Percentiles rank a stretch among this genome's conserved stretches.
Evolutionary conservation across 139 green algal genomes (phyloP).

Genomic region (Chlorella sp.): DNA sequence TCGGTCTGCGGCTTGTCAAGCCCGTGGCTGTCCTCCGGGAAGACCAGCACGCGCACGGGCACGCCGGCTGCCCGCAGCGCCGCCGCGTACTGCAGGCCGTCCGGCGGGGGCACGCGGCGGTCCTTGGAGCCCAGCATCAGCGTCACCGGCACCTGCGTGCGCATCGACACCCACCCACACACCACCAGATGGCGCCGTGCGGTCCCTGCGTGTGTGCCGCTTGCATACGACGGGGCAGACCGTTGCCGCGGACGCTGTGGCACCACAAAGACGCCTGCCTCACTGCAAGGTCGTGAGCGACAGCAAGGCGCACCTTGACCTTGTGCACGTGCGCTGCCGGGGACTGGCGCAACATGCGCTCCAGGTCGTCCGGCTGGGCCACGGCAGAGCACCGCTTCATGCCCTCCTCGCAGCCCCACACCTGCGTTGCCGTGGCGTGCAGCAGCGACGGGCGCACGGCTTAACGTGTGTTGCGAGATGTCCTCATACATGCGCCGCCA

Average conservation of each 20-base stretch:
- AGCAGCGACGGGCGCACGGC: no score
- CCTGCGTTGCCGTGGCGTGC: slow-evolving; percentile 5
- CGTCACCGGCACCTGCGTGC: slow-evolving; percentile 66
- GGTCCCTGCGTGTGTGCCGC: no score
- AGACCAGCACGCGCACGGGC: slow-evolving; percentile 53
- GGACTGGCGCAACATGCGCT: slow-evolving; percentile 50
- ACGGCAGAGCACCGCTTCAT: neutral
- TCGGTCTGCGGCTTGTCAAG: slow-evolving; percentile 87
- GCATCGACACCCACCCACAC: no score
- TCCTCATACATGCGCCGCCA: no score
- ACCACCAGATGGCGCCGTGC: no score
- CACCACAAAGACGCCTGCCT: slow-evolving; percentile 18
- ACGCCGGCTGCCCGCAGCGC: slow-evolving; percentile 39
- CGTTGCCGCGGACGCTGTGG: no score
- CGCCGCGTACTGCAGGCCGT: slow-evolving; percentile 67
- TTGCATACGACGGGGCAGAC: no score
- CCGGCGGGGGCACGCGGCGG: slow-evolving; percentile 38
- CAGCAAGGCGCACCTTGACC: slow-evolving; percentile 20
- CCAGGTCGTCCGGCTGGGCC: slow-evolving; percentile 47
- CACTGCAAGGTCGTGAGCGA: no score
- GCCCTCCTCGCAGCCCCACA: slow-evolving; percentile 52
- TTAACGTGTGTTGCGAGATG: no score
- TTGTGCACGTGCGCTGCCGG: slow-evolving; percentile 62
- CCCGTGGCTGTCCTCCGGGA: slow-evolving; percentile 82
- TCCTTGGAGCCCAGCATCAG: slow-evolving; percentile 86